phyloP scores from a whole-genome alignment of 257 asterid species.

The Solanum chiquidenum region DNA sequence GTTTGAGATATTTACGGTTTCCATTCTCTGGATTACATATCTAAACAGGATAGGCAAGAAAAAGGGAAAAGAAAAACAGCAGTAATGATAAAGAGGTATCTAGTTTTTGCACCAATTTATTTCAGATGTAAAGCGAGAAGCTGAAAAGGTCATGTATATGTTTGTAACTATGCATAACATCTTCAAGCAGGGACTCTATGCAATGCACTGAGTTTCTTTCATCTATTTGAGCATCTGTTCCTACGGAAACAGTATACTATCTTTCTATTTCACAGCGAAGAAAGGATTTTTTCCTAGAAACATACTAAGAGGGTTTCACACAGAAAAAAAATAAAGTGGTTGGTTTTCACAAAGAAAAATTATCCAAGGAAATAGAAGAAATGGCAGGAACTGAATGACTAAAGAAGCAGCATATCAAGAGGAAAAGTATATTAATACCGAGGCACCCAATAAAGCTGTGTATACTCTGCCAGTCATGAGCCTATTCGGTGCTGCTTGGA shows the following conservation, averaged over 20 bases:
- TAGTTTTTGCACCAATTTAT: background rate
- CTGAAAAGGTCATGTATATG: background rate
- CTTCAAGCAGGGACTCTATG: background rate
- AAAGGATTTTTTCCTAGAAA: background rate
- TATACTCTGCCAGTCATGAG: conserved; percentile 77
- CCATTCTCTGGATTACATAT: background rate
- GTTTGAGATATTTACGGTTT: background rate
- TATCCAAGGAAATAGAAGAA: background rate
- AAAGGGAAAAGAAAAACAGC: background rate
- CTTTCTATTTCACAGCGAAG: background rate
- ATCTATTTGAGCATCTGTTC: background rate
- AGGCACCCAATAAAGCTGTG: conserved; percentile 77
- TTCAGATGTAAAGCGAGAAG: background rate
- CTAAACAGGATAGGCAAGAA: background rate
- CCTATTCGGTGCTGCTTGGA: conserved; percentile 94
- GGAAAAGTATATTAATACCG: conserved; percentile 40
- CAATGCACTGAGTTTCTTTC: background rate
- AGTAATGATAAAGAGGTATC: background rate
- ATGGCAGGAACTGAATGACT: background rate
- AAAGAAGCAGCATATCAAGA: conserved; percentile 1
- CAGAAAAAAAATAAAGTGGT: background rate
- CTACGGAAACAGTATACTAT: background rate
- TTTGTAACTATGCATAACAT: background rate
- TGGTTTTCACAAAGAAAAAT: background rate
- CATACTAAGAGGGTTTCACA: background rate